Base-by-base conservation (phyloP, 2,329 filamentous ascomycete genomes). In the Piedraia hortae region DNA sequence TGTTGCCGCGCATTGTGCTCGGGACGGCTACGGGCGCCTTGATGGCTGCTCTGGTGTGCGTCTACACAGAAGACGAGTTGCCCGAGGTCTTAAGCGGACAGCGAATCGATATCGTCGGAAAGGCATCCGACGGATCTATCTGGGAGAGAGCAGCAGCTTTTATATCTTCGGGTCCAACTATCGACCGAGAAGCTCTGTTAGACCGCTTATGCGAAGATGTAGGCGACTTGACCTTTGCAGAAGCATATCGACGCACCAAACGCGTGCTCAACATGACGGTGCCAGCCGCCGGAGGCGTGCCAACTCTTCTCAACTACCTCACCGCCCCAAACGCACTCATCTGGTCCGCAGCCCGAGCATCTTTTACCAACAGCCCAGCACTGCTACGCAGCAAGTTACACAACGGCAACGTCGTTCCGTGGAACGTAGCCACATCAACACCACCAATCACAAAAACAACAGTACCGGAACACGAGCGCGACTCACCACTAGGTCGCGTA, bases 271-370 rank as follows among this genome's bases (percentile, higher is more conserved):
- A 91, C 42, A 90, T 93, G 16, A 80, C 74, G 26, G 80, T 93
- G 4, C 90, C 80, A 0, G 72, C 75, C 1, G 60, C 82, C 23
- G 85, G 88, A 42, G 80, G 91, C 40, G 54, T 89, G 9, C 82
- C 80, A 0, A 56, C 74, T 16, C 51, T 93, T 0, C 56, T 93
- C 33, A 93, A 93, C 43, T 91, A 90, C 37, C 62, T 89, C 27
- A 91, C 82, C 0, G 72, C 82, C 0, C 80, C 82, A 0, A 85
- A 91, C 39, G 80, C 93, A 23, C 62, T 91, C 48, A 80, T 93
- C 24, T 90, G 80, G 77, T 90, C 80, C 9, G 82, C 82, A 15
- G 80, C 72, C 2, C 60, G 75, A 8, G 72, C 70, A 6, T 78
- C 71, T 4, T 16, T 77, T 35, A 62, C 65, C 2, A 70, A 72